These are phyloP conservation scores for Kuraishia piskuri DNA, from an alignment of 805 yeast genomes.

Conservation along the genomic window DNA sequence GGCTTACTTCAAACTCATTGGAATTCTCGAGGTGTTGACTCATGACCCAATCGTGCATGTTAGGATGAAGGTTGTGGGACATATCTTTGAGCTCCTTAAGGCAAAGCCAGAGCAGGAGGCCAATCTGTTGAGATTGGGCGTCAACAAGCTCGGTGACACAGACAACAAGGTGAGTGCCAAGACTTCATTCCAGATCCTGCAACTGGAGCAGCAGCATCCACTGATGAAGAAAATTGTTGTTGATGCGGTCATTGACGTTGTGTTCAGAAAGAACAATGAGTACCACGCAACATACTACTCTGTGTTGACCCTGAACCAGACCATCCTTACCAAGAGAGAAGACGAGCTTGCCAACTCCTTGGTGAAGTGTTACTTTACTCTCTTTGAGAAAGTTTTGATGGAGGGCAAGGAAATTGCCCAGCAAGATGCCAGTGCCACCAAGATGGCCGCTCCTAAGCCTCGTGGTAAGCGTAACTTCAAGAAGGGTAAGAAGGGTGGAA, in stretches of 20 bases:
- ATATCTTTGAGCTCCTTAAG: constrained; percentile 71
- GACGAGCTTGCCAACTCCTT: constrained; percentile 74
- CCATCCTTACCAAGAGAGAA: constrained; percentile 74
- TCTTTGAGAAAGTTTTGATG: constrained; percentile 75
- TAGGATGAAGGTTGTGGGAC: constrained; percentile 65
- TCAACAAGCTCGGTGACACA: constrained; percentile 88
- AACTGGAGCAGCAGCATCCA: constrained; percentile 86
- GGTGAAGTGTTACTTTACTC: constrained; percentile 74
- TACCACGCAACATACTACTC: constrained; percentile 87
- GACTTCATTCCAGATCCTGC: constrained; percentile 72
- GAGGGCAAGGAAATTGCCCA: constrained; percentile 37
- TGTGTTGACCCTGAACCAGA: constrained; percentile 83
- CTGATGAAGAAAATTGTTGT: constrained; percentile 84
- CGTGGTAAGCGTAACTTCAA: constrained; percentile 69
- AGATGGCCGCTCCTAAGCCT: constrained; percentile 36
- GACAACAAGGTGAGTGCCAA: constrained; percentile 88
- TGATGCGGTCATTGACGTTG: constrained; percentile 71
- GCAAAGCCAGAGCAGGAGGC: constrained; percentile 96
- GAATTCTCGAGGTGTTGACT: constrained; percentile 68
- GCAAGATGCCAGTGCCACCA: constrained; percentile 25
- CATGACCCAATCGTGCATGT: constrained; percentile 90
- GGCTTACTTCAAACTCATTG: constrained; percentile 65
- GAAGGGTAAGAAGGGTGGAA: constrained; percentile 84
- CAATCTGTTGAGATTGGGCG: constrained; percentile 79
- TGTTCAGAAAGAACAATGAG: constrained; percentile 68